Base-by-base conservation (phyloP, 2,329 filamentous ascomycete species). In the Botrytis sinoallii region DNA sequence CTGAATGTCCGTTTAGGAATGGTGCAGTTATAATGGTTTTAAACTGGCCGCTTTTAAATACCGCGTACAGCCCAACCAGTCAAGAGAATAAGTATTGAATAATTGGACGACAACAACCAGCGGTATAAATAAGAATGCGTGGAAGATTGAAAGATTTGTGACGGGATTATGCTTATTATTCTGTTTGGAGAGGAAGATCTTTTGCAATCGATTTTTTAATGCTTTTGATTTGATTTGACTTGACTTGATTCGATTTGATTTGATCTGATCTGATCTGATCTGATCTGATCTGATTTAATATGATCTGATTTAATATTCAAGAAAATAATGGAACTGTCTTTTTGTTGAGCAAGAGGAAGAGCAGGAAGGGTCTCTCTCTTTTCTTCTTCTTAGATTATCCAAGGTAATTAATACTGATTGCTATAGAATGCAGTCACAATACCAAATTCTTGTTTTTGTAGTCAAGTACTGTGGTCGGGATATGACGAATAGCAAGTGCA, bases 81-180 rank as follows among this genome's bases (percentile, higher is more conserved):
- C 20, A n/a, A 59, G 42, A 38, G 20, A 38, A 38, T 25, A 57
- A 29, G 14, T n/a, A n/a, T 52, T 25, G 32, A 67, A 67, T 38
- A 57, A 42, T 57, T n/a, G 35, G 10, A 67, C 32, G 25, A 48
- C 32, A 20, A 35, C 18, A 4, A n/a, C 25, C 46, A 25, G 20
- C 52, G 48, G 63, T 46, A 20, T 55, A 48, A 40, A 20, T 55
- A 48, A 40, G 42, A 70, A 44, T 32, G 14, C 22, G 52, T 61
- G 67, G 59, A 38, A 35, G 16, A 20, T 55, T 25, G 5, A 63
- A 42, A 20, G 16, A 8, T 40, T 42, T 9, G 48, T 59, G 48
- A 44, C 20, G 29, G 52, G 67, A 59, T 69, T 59, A 69, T 69
- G 67, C 67, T 69, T 69, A 59, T 69, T 59, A n/a, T 55, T 52